These are phyloP conservation scores for Phytopythium sindhum DNA, from an alignment of 352 stramenopile species.

Conservation along the genomic window DNA sequence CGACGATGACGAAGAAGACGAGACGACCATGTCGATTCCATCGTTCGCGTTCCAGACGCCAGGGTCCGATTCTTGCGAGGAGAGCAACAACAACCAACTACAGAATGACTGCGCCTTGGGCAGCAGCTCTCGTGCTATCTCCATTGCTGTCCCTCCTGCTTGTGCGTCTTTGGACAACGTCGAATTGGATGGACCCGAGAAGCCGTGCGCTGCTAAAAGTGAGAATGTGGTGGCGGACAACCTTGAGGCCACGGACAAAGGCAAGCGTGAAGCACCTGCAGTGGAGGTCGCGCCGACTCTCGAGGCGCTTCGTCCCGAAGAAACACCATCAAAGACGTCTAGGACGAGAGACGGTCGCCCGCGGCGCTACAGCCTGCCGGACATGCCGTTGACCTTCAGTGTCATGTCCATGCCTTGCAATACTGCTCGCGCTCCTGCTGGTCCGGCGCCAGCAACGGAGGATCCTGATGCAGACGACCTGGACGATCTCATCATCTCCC, in stretches of 20 bases:
- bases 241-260: not conserved
- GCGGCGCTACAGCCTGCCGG: constrained; percentile 2
- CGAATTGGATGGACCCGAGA: not conserved
- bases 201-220: not conserved
- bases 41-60: constrained; percentile 9
- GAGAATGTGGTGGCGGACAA: not conserved
- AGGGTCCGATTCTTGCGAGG: constrained; percentile 8
- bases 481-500: constrained; percentile 12
- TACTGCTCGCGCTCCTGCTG: not conserved
- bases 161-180: not conserved
- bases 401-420: not conserved
- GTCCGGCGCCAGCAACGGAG: not conserved
- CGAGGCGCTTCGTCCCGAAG: no score
- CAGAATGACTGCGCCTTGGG: not conserved
- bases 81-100: constrained; percentile 10
- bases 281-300: not conserved
- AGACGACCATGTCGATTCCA: constrained; percentile 9
- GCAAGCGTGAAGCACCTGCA: not conserved
- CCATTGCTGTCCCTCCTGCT: not conserved
- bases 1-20: constrained; percentile 2
- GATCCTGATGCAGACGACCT: not conserved
- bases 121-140: not conserved
- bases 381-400: constrained; percentile 3
- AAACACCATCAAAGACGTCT: not conserved
- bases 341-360: not conserved